Conservation (phyloP, 2,329 filamentous ascomycete genomes). For the Esteya vermicola region DNA sequence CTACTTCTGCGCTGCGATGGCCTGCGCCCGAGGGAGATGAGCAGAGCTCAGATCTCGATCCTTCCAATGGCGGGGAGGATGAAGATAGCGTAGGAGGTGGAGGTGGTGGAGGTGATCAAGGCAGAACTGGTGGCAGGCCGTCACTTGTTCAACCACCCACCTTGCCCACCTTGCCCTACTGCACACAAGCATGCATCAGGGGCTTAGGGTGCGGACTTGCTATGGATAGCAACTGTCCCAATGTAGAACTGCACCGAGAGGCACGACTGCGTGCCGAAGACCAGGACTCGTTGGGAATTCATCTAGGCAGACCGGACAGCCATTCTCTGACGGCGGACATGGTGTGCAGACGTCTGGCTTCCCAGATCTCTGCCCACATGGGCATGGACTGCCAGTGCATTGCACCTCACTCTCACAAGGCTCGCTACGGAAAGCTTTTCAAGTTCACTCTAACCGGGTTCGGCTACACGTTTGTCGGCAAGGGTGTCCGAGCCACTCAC, state of each 20-base stretch:
- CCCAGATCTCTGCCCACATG: not conserved
- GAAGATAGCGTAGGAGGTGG: no score
- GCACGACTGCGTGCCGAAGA: not conserved
- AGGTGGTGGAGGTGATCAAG: no score
- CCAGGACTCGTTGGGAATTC: no score
- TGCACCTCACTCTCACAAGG: not conserved
- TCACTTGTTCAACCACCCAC: no score
- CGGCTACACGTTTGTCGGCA: constrained; percentile 6
- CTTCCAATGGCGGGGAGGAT: no score
- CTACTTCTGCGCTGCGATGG: no score
- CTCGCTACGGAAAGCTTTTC: constrained; percentile 4
- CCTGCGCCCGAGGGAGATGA: not conserved
- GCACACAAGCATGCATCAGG: constrained; percentile 5
- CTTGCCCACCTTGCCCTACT: constrained; percentile 1
- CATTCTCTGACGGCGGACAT: not conserved
- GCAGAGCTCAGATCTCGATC: no score
- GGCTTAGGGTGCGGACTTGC: not conserved
- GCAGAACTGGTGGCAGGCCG: not conserved
- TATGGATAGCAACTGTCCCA: constrained; percentile 4
- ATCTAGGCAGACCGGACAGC: not conserved
- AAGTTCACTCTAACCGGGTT: constrained; percentile 1
- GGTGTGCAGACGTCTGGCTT: not conserved
- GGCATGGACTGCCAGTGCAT: constrained; percentile 1
- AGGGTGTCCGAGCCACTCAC: not conserved
- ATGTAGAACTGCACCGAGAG: not conserved